These are phyloP conservation scores for Chaetomium fimeti DNA, from an alignment of 495 filamentous ascomycete genomes.

Conservation along the genomic window DNA sequence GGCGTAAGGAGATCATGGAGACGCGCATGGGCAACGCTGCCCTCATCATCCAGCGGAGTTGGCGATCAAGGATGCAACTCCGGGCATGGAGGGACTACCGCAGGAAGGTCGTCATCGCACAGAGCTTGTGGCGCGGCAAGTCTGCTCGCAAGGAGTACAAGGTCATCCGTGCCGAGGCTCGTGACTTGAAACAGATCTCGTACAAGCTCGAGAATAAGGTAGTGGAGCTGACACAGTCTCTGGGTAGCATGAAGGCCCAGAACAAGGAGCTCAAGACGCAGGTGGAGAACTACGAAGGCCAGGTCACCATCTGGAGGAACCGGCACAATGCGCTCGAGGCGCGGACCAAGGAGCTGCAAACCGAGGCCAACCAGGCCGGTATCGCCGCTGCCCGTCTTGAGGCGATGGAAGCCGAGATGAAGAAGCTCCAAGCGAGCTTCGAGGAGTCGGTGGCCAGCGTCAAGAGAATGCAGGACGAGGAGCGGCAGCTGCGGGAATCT, in stretches of 20 bases:
- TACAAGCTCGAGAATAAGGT: slow-evolving; percentile 99
- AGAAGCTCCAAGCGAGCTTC: slow-evolving; percentile 78
- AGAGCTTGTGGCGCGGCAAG: slow-evolving; percentile 91
- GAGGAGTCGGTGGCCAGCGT: slow-evolving; percentile 82
- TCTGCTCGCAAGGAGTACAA: slow-evolving; percentile 81
- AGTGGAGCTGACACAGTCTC: slow-evolving; percentile 90
- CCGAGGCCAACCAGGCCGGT: slow-evolving; percentile 95
- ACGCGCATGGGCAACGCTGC: slow-evolving; percentile 92
- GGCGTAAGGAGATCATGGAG: slow-evolving; percentile 84
- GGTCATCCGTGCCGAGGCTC: slow-evolving; percentile 84
- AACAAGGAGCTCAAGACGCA: slow-evolving; percentile 87
- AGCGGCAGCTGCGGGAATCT: slow-evolving; percentile 73
- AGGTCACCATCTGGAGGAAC: slow-evolving; percentile 90
- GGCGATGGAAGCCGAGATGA: slow-evolving; percentile 92
- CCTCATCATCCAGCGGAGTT: slow-evolving; percentile 82
- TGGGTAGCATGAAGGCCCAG: slow-evolving; percentile 87
- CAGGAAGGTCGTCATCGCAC: slow-evolving; percentile 81
- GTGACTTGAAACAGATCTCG: slow-evolving; percentile 97
- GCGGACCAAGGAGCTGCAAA: slow-evolving; percentile 87
- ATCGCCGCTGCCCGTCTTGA: slow-evolving; percentile 84
- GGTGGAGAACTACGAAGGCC: slow-evolving; percentile 92
- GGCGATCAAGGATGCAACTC: slow-evolving; percentile 77
- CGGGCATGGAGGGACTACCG: slow-evolving; percentile 84
- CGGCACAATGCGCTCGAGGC: slow-evolving; percentile 89
- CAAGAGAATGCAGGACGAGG: slow-evolving; percentile 92